Percentiles rank a stretch among this genome's conserved stretches.
These are phyloP conservation scores for Cercospora beticola DNA, from an alignment of 2,329 filamentous ascomycete species.

Conservation along the genomic window DNA sequence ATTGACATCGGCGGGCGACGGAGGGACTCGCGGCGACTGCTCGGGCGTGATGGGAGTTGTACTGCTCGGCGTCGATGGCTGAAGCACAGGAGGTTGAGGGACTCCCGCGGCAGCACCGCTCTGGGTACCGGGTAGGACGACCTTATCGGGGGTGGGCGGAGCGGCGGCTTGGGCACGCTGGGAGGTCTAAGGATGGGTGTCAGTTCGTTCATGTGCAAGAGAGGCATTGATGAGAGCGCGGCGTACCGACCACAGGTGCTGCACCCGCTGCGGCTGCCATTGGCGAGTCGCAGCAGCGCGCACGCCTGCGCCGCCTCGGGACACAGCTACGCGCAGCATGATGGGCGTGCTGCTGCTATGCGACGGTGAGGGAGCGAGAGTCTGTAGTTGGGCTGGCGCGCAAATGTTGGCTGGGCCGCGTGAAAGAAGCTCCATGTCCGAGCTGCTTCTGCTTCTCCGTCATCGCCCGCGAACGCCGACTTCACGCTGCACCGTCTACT, in stretches of 20 bases:
- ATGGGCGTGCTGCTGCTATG: conserved; percentile 9
- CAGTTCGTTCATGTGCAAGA: background rate
- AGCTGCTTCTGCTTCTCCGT: background rate
- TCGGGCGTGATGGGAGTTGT: conserved; percentile 17
- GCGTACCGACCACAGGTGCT: conserved; percentile 3
- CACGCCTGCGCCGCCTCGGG: conserved; percentile 22
- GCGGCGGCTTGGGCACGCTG: conserved; percentile 37
- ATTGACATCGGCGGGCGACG: conserved; percentile 29
- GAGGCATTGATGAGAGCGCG: background rate
- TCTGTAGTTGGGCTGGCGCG: background rate
- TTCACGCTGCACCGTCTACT: background rate
- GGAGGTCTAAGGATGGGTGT: background rate
- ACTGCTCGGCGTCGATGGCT: conserved; percentile 18
- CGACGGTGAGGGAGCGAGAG: background rate
- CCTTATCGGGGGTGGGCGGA: conserved; percentile 33
- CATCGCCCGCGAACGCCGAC: background rate
- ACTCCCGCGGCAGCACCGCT: conserved; percentile 34
- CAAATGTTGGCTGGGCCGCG: conserved; percentile 1
- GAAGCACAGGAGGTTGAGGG: conserved; percentile 34
- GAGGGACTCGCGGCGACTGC: conserved; percentile 22
- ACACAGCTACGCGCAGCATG: conserved; percentile 28
- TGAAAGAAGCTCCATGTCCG: background rate
- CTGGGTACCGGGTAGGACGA: conserved; percentile 37
- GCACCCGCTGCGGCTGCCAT: conserved; percentile 21
- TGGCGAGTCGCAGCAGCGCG: conserved; percentile 18